A percentile compares a stretch with the other conserved stretches of the same genome.
phyloP scores from a whole-genome alignment of 371 early-diverging fungal genomes.

The Lichtheimia ornata region DNA sequence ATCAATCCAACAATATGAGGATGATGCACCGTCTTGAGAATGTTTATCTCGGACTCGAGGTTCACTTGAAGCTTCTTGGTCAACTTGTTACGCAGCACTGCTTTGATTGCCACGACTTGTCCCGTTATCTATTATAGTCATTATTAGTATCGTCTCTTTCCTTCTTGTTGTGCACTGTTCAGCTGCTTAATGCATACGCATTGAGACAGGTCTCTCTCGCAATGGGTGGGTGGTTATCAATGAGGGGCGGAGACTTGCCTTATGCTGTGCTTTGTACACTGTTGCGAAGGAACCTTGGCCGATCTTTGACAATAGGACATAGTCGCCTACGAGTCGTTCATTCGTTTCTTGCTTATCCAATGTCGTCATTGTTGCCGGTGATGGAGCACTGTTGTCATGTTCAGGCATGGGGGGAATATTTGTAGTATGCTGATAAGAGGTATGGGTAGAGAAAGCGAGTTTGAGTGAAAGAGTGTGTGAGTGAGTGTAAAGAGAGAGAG shows the following conservation, averaged over 20 bases:
- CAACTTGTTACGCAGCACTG: conserved; percentile 81
- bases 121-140: neutral
- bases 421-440: no score
- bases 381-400: no score
- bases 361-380: no score
- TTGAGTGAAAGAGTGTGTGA: no score
- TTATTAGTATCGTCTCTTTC: no score
- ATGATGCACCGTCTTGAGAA: conserved; percentile 83
- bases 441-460: no score
- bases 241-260: conserved; percentile 34
- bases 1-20: conserved; percentile 85
- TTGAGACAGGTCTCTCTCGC: no score
- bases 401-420: no score
- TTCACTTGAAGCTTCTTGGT: conserved; percentile 88
- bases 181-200: no score
- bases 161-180: no score
- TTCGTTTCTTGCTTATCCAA: conserved; percentile 1
- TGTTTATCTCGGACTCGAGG: conserved; percentile 90
- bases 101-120: conserved; percentile 84
- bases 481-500: no score
- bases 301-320: conserved; percentile 70
- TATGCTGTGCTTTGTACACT: conserved; percentile 84
- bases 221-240: neutral
- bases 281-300: conserved; percentile 96
- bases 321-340: conserved; percentile 59